Evolutionary conservation across 2,329 filamentous ascomycete genomes (phyloP).

Genomic region (Penicillium sp.): DNA sequence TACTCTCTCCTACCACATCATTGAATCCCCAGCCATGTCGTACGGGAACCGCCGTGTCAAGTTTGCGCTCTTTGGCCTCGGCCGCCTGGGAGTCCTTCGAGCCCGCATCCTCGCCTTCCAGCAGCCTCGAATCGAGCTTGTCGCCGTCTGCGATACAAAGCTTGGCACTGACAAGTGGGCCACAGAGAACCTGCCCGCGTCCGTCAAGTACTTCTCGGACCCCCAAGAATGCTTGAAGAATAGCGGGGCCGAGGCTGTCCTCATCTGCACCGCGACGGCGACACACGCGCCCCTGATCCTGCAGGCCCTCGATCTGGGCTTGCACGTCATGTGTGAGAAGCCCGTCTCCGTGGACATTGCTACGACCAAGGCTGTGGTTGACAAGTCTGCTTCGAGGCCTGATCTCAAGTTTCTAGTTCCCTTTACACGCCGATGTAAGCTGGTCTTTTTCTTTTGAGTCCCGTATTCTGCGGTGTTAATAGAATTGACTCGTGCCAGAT

Average conservation of each 20-base stretch:
- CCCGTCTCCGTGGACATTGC: conserved; percentile 15
- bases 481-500: conserved; percentile 2
- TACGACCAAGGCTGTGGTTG: conserved; percentile 15
- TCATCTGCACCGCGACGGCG: conserved; percentile 15
- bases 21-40: too few species aligned
- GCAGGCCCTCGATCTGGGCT: conserved; percentile 4
- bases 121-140: conserved; percentile 42
- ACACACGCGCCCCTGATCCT: conserved; percentile 16
- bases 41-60: conserved; percentile 6
- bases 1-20: too few species aligned
- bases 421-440: conserved; percentile 15
- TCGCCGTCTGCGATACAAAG: conserved; percentile 41
- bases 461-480: not conserved
- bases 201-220: conserved; percentile 9
- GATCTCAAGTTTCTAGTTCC: conserved; percentile 19
- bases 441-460: not conserved
- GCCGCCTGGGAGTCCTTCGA: conserved; percentile 27
- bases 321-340: conserved; percentile 21
- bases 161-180: conserved; percentile 39
- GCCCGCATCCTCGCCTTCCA: conserved; percentile 41
- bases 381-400: conserved; percentile 16
- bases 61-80: conserved; percentile 17
- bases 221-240: conserved; percentile 13
- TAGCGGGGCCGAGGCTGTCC: conserved; percentile 15
- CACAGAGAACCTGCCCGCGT: conserved; percentile 28